Evolutionary conservation across 345 rosid genomes (phyloP).

Genomic region (Mangifera indica): DNA sequence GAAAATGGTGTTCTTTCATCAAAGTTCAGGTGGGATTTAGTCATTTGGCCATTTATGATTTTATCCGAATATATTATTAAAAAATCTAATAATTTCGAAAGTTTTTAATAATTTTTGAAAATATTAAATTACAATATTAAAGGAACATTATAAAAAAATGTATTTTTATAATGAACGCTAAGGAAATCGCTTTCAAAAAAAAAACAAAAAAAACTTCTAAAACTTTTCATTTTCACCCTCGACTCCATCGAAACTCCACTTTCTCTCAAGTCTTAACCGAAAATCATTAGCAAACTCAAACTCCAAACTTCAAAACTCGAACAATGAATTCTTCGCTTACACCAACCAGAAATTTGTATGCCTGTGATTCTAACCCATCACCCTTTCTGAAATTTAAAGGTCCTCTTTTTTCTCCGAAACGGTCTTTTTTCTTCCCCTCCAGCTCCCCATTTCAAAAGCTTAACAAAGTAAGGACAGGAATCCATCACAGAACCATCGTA

Average conservation of each 20-base stretch:
- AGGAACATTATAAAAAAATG: no score
- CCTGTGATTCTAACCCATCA: neutral
- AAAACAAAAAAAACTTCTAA: neutral
- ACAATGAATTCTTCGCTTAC: neutral
- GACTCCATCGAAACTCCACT: no score
- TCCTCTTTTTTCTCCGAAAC: neutral
- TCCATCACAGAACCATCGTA: slow-evolving; percentile 2
- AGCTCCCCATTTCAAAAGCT: slow-evolving; percentile 2
- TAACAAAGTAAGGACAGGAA: neutral
- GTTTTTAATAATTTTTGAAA: no score
- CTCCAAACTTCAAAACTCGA: no score
- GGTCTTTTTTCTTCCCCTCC: neutral
- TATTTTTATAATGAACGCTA: no score
- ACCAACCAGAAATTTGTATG: neutral
- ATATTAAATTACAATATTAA: no score
- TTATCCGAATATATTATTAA: no score
- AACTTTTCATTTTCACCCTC: neutral
- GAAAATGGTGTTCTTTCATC: no score
- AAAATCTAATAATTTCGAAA: no score
- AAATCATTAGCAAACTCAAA: neutral
- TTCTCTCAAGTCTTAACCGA: neutral
- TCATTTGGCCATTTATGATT: no score
- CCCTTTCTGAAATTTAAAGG: neutral
- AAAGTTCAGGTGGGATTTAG: no score
- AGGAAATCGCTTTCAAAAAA: no score